These are phyloP conservation scores for Arabidopsis arenosa DNA, from an alignment of 345 rosid genomes.

Conservation along the genomic window DNA sequence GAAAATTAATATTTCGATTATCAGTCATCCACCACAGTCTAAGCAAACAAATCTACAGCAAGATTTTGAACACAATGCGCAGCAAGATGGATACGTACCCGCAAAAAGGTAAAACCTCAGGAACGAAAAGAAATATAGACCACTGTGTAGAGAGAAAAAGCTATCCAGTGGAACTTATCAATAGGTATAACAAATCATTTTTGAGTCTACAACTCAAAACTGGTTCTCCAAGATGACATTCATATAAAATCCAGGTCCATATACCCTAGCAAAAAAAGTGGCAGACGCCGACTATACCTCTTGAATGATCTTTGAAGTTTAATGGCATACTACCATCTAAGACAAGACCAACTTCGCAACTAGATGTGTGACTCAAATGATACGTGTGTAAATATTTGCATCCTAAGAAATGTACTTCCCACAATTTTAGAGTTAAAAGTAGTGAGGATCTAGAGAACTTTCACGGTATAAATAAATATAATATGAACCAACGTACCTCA, in stretches of 20 bases:
- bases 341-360: constrained; percentile 24
- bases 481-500: constrained; percentile 59
- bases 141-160: background rate
- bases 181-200: background rate
- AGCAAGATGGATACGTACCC: background rate
- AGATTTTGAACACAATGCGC: background rate
- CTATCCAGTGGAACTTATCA: background rate
- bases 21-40: constrained; percentile 22
- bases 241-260: background rate
- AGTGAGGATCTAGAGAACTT: constrained; percentile 6
- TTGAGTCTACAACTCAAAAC: background rate
- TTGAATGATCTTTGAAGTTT: constrained; percentile 5
- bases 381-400: background rate
- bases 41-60: constrained; percentile 21
- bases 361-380: constrained; percentile 27
- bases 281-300: constrained; percentile 25
- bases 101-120: constrained; percentile 7
- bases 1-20: background rate
- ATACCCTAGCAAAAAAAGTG: constrained; percentile 3
- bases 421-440: constrained; percentile 14
- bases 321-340: constrained; percentile 27
- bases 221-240: constrained; percentile 7
- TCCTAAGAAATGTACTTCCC: background rate
- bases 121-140: background rate
- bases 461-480: background rate